Conservation (phyloP, 2,329 filamentous ascomycete species). For the Zasmidium citrigriseum region DNA sequence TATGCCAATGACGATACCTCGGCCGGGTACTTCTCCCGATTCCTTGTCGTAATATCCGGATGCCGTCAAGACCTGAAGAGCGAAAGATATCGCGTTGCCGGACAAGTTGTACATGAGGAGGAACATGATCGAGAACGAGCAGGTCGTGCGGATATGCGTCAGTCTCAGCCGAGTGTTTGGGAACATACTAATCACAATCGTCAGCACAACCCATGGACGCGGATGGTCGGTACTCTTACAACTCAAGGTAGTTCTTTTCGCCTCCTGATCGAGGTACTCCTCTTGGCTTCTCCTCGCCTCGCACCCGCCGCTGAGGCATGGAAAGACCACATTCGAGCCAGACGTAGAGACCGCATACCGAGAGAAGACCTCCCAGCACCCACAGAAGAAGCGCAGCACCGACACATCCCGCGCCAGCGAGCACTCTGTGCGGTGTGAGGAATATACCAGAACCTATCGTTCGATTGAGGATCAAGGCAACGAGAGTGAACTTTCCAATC, state of each 20-base stretch:
- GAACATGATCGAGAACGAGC: conserved; percentile 49
- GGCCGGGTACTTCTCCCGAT: conserved; percentile 17
- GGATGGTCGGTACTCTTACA: too few species aligned
- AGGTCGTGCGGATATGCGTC: conserved; percentile 35
- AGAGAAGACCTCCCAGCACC: conserved; percentile 42
- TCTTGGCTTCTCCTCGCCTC: conserved; percentile 40
- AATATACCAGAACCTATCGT: conserved; percentile 32
- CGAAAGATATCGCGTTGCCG: conserved; percentile 53
- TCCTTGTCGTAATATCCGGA: conserved; percentile 33
- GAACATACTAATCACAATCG: too few species aligned
- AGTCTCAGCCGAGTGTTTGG: conserved; percentile 42
- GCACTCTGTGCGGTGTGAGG: conserved; percentile 23
- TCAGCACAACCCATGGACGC: conserved; percentile 5
- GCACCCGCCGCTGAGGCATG: conserved; percentile 43
- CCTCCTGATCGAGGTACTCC: conserved; percentile 49
- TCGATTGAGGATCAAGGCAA: conserved; percentile 28
- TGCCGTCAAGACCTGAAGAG: conserved; percentile 39
- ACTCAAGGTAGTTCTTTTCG: conserved; percentile 53
- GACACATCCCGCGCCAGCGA: conserved; percentile 27
- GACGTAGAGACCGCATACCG: conserved; percentile 37
- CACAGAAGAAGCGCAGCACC: conserved; percentile 41
- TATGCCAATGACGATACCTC: conserved; percentile 46
- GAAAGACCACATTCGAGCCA: conserved; percentile 51
- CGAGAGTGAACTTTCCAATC: conserved; percentile 24
- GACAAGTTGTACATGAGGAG: conserved; percentile 50